Evolutionary conservation across 139 green algal species (phyloP).

Genomic region (Tetraselmis chui): DNA sequence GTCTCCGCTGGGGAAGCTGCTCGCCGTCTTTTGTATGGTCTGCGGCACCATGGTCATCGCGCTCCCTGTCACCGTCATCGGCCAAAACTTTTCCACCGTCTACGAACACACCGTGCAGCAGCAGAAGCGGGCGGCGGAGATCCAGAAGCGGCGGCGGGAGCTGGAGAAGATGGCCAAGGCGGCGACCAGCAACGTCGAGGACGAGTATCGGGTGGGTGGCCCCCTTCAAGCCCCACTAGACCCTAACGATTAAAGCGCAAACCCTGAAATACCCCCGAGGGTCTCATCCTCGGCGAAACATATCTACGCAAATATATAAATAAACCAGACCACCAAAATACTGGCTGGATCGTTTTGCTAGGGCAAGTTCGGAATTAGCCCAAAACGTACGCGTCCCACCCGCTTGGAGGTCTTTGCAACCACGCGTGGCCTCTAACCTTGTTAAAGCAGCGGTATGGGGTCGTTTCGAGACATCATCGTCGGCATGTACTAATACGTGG

Average conservation of each 20-base stretch:
- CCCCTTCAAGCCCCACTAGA: background rate
- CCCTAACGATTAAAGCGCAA: too few species aligned
- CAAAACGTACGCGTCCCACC: background rate
- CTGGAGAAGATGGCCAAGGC: background rate
- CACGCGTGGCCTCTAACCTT: too few species aligned
- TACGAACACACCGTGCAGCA: background rate
- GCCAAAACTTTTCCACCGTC: conserved; percentile 1
- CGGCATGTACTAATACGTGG: too few species aligned
- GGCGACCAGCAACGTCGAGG: background rate
- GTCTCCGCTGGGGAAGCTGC: background rate
- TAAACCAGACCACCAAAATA: background rate
- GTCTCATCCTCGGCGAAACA: too few species aligned
- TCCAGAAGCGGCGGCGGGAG: background rate
- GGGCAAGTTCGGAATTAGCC: background rate
- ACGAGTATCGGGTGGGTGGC: background rate
- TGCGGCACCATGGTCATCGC: conserved; percentile 8
- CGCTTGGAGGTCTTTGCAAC: too few species aligned
- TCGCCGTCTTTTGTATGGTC: conserved; percentile 3
- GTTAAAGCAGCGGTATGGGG: too few species aligned
- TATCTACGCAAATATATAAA: background rate
- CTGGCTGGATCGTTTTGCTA: background rate
- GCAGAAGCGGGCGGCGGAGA: background rate
- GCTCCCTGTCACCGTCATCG: conserved; percentile 8
- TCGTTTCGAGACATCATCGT: too few species aligned
- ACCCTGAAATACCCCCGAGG: too few species aligned